Evolutionary conservation across 2,329 filamentous ascomycete species (phyloP), one percentile per base, ranked within the genome.

Genomic region (Colletotrichum sojae): DNA sequence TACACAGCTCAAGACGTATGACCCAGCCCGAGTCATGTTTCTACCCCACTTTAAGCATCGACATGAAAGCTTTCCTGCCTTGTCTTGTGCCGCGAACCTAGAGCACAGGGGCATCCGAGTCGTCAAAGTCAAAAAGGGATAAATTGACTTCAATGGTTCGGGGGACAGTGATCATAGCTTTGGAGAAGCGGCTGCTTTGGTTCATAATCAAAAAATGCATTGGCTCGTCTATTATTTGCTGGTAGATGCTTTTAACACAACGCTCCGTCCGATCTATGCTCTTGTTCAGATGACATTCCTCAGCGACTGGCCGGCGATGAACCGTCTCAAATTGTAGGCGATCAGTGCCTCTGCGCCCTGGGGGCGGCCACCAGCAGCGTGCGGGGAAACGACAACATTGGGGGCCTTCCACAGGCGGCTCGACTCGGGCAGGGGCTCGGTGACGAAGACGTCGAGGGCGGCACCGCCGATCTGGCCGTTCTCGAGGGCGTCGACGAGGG

Each of bases 321-420:
- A 89, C 71, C 84, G 80, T 71, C 88, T 81, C 78, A 92, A 72
- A 72, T 92, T 92, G 67, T 88, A 84, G 48, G 86, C 85, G 70
- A 91, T 89, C 74, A 92, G 77, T 6, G 73, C 82, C 80, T 91
- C 89, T 0, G 85, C 82, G 4, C 85, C 88, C 77, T 90, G 88
- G 5, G 90, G 90, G 67, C 90, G 77, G 0, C 88, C 88, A 3
- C 88, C 88, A 0, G 88, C 88, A 0, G 88, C 86, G 71, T 90
- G 88, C 0, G 88, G 88, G 60, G 85, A 88, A 25, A 90, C 77
- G 36, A 89, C 77, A 40, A 82, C 72, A 71, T 89, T 89, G 52
- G 80, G 82, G n/a, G 84, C 80, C 76, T 82, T 83, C 81, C 84
- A 89, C 56, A 89, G 75, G 65, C 76, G 76, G 71, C 82, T 85